These are phyloP conservation scores for Pseudocercospora macadamiae DNA, from an alignment of 2,329 filamentous ascomycete species.

Conservation along the genomic window DNA sequence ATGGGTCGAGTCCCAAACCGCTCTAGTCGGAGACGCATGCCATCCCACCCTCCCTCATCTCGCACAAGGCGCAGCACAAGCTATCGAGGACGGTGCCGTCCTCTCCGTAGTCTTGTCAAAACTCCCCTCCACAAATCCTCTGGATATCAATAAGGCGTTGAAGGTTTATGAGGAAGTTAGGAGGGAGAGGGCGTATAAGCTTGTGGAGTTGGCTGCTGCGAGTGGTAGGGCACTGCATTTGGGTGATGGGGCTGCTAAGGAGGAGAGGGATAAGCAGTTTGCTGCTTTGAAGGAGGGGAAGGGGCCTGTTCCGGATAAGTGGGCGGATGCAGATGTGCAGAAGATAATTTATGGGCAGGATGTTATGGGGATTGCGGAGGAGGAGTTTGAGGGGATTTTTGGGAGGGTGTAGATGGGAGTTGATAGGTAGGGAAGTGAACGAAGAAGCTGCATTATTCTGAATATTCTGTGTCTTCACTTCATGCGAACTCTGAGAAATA, in stretches of 20 bases:
- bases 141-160: conserved; percentile 56
- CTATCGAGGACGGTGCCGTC: conserved; percentile 65
- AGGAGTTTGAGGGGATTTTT: conserved; percentile 44
- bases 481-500: too few species aligned
- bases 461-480: too few species aligned
- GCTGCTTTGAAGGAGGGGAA: conserved; percentile 46
- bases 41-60: conserved; percentile 67
- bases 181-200: conserved; percentile 58
- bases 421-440: too few species aligned
- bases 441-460: too few species aligned
- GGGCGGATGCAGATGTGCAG: conserved; percentile 57
- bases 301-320: conserved; percentile 54
- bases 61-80: conserved; percentile 66
- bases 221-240: conserved; percentile 59
- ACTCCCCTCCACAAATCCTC: conserved; percentile 50
- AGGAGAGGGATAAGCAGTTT: conserved; percentile 61
- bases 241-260: conserved; percentile 61
- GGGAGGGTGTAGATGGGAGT: conserved; percentile 30
- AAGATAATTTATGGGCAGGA: conserved; percentile 53
- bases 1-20: conserved; percentile 60
- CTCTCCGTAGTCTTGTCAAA: conserved; percentile 55
- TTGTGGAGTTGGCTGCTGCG: conserved; percentile 61
- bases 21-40: conserved; percentile 62
- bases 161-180: conserved; percentile 60
- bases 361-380: conserved; percentile 49